A percentile compares a stretch with the other conserved stretches of the same genome.
Evolutionary conservation across 805 yeast species (phyloP).

Genomic region (Lachancea sp.): DNA sequence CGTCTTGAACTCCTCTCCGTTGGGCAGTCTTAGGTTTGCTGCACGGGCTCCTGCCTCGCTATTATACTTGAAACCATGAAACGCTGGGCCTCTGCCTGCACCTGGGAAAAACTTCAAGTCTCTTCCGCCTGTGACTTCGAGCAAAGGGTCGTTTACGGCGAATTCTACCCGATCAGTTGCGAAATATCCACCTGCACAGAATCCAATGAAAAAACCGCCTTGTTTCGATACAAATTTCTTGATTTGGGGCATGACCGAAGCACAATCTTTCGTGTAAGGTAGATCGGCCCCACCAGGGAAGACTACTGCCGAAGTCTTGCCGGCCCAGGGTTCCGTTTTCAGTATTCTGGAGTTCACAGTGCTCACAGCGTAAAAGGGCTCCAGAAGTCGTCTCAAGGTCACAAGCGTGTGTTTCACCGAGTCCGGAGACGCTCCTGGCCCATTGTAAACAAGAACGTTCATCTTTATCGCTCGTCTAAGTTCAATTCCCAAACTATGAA

Average conservation of each 20-base stretch:
- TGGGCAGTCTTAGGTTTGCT: slow-evolving; percentile 39
- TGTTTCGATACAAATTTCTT: slow-evolving; percentile 58
- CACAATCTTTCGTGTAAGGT: slow-evolving; percentile 69
- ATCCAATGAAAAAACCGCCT: slow-evolving; percentile 82
- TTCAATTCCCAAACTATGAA: too few relatives aligned
- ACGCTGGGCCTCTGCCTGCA: slow-evolving; percentile 72
- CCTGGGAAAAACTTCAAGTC: slow-evolving; percentile 84
- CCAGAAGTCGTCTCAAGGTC: slow-evolving; percentile 62
- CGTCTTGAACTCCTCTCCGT: slow-evolving; percentile 19
- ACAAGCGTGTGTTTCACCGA: slow-evolving; percentile 80
- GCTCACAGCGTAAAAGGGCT: slow-evolving; percentile 84
- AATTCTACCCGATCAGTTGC: slow-evolving; percentile 73
- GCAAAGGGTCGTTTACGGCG: slow-evolving; percentile 58
- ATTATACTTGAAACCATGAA: slow-evolving; percentile 71
- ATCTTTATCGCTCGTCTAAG: slow-evolving; percentile 28
- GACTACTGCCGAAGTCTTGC: slow-evolving; percentile 71
- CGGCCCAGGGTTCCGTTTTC: slow-evolving; percentile 79
- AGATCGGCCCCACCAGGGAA: slow-evolving; percentile 97
- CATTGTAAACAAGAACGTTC: slow-evolving; percentile 68
- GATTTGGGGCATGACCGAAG: slow-evolving; percentile 58
- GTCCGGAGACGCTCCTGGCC: slow-evolving; percentile 82
- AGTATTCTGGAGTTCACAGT: slow-evolving; percentile 59
- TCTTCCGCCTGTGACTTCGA: slow-evolving; percentile 83
- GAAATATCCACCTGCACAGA: slow-evolving; percentile 95
- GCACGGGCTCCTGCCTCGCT: slow-evolving; percentile 72